phyloP scores from a whole-genome alignment of 169 alveolate species.

The Toxoplasma gondii region DNA sequence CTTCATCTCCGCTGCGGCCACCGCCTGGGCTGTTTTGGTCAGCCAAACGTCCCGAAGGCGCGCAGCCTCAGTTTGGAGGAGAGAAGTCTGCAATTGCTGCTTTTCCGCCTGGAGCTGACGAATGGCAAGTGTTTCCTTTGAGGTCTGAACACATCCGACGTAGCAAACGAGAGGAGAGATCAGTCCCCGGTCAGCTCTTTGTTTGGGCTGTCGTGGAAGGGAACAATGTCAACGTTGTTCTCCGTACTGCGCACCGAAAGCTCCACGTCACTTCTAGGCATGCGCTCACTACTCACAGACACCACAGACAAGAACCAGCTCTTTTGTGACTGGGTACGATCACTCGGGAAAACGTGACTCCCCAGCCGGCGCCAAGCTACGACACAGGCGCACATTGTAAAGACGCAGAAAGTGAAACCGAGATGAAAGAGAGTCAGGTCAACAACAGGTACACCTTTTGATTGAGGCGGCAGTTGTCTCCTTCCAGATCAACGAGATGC shows the following conservation, averaged over 20 bases:
- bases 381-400: no score
- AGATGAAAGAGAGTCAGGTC: neutral
- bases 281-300: no score
- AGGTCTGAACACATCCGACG: neutral
- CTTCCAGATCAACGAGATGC: neutral
- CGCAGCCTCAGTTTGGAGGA: neutral
- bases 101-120: constrained; percentile 4
- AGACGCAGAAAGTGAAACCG: neutral
- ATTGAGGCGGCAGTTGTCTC: neutral
- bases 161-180: no score
- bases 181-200: no score
- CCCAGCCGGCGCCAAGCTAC: no score
- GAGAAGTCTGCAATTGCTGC: neutral
- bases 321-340: no score
- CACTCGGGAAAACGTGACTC: no score
- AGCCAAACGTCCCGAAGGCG: neutral
- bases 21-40: neutral
- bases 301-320: no score
- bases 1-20: neutral
- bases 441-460: neutral
- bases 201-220: no score
- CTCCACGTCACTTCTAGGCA: no score
- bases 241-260: no score
- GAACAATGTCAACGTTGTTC: no score
- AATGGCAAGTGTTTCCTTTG: neutral